Evolutionary conservation across 108 stramenopile species (phyloP).

Genomic region (Nitzschia sp.): DNA sequence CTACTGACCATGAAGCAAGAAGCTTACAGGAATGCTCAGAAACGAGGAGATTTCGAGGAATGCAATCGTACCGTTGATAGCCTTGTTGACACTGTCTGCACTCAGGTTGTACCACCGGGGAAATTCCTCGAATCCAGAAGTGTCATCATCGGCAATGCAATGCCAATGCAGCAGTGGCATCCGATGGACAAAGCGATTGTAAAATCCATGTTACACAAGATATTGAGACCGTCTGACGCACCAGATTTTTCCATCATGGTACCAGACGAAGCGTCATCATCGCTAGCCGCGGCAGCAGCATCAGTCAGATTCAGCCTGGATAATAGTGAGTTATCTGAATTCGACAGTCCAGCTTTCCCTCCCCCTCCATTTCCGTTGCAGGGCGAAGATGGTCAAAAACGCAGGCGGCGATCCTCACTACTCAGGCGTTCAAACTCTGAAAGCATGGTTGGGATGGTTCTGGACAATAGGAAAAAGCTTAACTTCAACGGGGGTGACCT

Average conservation of each 20-base stretch:
- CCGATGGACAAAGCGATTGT: slow-evolving; percentile 3
- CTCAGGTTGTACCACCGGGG: slow-evolving; percentile 29
- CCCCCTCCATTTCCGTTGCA: neutral
- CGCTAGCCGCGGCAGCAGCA: neutral
- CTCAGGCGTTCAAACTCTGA: slow-evolving; percentile 39
- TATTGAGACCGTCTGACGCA: neutral
- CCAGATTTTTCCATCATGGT: neutral
- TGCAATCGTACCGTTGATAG: slow-evolving; percentile 17
- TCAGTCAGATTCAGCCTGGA: neutral
- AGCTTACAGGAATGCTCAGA: slow-evolving; percentile 5
- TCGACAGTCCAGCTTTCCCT: neutral
- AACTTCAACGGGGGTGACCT: slow-evolving; percentile 4
- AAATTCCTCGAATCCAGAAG: slow-evolving; percentile 21
- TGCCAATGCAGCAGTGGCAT: slow-evolving; percentile 9
- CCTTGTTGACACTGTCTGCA: slow-evolving; percentile 18
- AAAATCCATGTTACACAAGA: slow-evolving; percentile 10
- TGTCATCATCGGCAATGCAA: neutral
- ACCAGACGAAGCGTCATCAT: neutral
- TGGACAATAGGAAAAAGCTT: slow-evolving; percentile 29
- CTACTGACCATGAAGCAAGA: slow-evolving; percentile 21
- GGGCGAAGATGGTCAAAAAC: slow-evolving; percentile 19
- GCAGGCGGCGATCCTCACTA: slow-evolving; percentile 27
- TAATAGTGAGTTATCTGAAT: neutral
- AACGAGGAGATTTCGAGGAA: slow-evolving; percentile 9
- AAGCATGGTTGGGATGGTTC: slow-evolving; percentile 16